These are phyloP conservation scores for Hypoxylon sp. DNA, from an alignment of 2,329 filamentous ascomycete genomes.

Conservation along the genomic window DNA sequence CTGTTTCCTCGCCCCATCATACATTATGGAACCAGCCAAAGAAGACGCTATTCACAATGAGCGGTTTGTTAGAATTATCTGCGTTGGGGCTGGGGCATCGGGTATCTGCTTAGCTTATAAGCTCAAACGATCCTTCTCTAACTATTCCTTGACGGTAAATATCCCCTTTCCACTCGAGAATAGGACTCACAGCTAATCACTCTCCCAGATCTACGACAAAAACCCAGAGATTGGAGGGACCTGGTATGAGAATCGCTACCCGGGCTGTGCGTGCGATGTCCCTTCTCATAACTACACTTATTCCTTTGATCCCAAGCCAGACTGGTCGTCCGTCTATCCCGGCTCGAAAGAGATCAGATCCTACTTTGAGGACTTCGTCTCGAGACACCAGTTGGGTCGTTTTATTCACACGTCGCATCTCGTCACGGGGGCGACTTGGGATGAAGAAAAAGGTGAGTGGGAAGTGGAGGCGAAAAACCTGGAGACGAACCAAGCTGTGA, in stretches of 20 bases:
- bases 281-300: slow-evolving; percentile 67
- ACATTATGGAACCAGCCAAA: slow-evolving; percentile 28
- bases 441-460: slow-evolving; percentile 55
- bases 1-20: too few species aligned
- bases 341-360: slow-evolving; percentile 59
- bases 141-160: slow-evolving; percentile 54
- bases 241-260: slow-evolving; percentile 67
- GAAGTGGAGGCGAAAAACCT: slow-evolving; percentile 54
- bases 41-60: slow-evolving; percentile 43
- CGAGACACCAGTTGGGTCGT: slow-evolving; percentile 57
- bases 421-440: slow-evolving; percentile 56
- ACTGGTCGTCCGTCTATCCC: slow-evolving; percentile 61
- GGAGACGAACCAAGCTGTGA: slow-evolving; percentile 48
- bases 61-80: slow-evolving; percentile 54
- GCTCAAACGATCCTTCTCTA: slow-evolving; percentile 60
- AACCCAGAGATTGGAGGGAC: slow-evolving; percentile 64
- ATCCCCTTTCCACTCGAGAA: background rate
- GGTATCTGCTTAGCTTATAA: slow-evolving; percentile 65
- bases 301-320: slow-evolving; percentile 63
- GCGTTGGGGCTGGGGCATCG: slow-evolving; percentile 64
- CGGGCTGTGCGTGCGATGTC: slow-evolving; percentile 64
- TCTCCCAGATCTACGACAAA: slow-evolving; percentile 62
- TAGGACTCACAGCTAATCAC: background rate
- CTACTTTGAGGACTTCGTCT: slow-evolving; percentile 60
- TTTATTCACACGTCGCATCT: slow-evolving; percentile 52